A percentile compares a stretch with the other conserved stretches of the same genome.
These are phyloP conservation scores for Neofusicoccum kwambonambiense DNA, from an alignment of 2,329 filamentous ascomycete species.

Conservation along the genomic window DNA sequence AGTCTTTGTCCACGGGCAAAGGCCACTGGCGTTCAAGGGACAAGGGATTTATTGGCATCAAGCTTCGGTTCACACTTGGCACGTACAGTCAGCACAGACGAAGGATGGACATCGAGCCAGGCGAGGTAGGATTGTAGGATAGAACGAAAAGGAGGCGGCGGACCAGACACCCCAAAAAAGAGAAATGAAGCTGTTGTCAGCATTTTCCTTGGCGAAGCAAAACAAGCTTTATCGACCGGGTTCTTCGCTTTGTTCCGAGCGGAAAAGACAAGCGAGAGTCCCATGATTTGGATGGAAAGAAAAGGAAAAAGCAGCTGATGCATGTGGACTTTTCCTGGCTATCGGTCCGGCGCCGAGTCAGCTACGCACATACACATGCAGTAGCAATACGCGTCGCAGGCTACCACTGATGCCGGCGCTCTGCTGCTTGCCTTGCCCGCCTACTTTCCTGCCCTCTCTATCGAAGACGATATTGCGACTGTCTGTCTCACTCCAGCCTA, in stretches of 20 bases:
- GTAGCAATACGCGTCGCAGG: background rate
- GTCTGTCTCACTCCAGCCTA: too few species aligned
- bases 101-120: background rate
- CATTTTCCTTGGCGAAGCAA: background rate
- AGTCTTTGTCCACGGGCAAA: background rate
- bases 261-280: background rate
- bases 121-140: background rate
- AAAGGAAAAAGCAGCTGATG: background rate
- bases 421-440: background rate
- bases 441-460: background rate
- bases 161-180: background rate
- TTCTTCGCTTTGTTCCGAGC: slow-evolving; percentile 2
- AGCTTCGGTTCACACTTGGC: slow-evolving; percentile 4
- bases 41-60: slow-evolving; percentile 4
- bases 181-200: background rate
- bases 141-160: background rate
- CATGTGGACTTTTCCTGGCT: background rate
- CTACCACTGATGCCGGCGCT: background rate
- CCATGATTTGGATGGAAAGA: background rate
- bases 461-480: background rate
- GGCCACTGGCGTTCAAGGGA: slow-evolving; percentile 12
- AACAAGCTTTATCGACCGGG: background rate
- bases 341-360: slow-evolving; percentile 10
- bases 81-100: background rate
- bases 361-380: slow-evolving; percentile 1